A percentile compares a stretch with the other conserved stretches of the same genome.
Conservation (phyloP, 2,329 filamentous ascomycete genomes). For the Chaetomium globosum region DNA sequence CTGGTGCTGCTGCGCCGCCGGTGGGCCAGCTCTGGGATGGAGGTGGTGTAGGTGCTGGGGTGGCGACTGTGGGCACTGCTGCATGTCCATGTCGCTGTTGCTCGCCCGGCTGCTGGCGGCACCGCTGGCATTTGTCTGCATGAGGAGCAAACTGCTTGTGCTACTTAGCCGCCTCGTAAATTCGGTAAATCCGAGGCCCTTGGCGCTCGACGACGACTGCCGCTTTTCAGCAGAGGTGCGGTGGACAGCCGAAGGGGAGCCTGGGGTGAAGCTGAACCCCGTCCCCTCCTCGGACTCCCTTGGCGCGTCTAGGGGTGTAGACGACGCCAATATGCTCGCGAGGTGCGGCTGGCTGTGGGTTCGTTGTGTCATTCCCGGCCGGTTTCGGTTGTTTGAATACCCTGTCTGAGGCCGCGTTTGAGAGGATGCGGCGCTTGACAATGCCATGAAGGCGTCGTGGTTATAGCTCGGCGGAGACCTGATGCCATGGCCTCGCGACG, state of each 20-base stretch:
- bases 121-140: constrained; percentile 56
- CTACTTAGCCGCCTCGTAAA: constrained; percentile 63
- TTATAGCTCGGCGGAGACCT: constrained; percentile 42
- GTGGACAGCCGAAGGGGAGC: constrained; percentile 33
- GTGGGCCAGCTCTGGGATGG: constrained; percentile 31
- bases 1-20: constrained; percentile 37
- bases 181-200: constrained; percentile 64
- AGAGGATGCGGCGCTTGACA: constrained; percentile 41
- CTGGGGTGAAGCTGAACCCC: constrained; percentile 27
- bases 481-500: constrained; percentile 42
- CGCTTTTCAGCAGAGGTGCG: constrained; percentile 49
- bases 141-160: constrained; percentile 61
- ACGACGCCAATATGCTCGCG: constrained; percentile 35
- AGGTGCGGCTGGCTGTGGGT: constrained; percentile 55
- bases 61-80: constrained; percentile 40
- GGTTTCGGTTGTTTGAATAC: constrained; percentile 48
- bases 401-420: constrained; percentile 57
- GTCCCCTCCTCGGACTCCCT: constrained; percentile 41
- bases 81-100: constrained; percentile 48
- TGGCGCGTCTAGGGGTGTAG: constrained; percentile 22
- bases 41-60: constrained; percentile 41
- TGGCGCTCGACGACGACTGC: constrained; percentile 56
- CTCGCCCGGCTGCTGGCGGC: constrained; percentile 53
- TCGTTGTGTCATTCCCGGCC: constrained; percentile 49
- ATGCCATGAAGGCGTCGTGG: constrained; percentile 41